phyloP scores from a whole-genome alignment of 2,329 filamentous ascomycete genomes.

The Pyricularia pennisetigena region DNA sequence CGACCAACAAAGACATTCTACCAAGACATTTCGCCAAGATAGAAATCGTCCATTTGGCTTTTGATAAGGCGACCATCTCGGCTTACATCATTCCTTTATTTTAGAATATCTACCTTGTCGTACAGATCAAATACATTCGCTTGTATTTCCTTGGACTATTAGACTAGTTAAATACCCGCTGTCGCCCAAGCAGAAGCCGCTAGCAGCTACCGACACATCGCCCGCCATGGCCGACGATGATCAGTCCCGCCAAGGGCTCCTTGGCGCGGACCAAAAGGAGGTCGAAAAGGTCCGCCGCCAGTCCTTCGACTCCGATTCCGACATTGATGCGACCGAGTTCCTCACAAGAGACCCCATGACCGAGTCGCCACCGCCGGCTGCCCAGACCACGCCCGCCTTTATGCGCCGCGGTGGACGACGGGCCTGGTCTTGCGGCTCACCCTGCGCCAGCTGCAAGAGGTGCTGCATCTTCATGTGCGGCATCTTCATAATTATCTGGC shows the following conservation, averaged over 20 bases:
- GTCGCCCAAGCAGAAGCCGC: too few species aligned
- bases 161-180: neutral
- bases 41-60: neutral
- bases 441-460: constrained; percentile 17
- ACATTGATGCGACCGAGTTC: constrained; percentile 21
- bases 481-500: constrained; percentile 21
- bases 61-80: neutral
- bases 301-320: constrained; percentile 14
- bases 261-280: neutral
- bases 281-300: constrained; percentile 5
- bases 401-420: constrained; percentile 3
- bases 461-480: constrained; percentile 22
- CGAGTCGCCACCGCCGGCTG: neutral
- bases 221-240: neutral
- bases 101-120: neutral
- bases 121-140: neutral
- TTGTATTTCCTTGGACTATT: neutral
- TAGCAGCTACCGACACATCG: neutral
- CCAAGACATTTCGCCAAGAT: neutral
- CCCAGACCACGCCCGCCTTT: constrained; percentile 8
- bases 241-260: constrained; percentile 3
- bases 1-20: neutral
- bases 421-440: constrained; percentile 15
- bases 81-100: neutral
- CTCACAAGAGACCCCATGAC: constrained; percentile 13